Percentiles rank a stretch among this genome's conserved stretches.
Evolutionary conservation across 345 rosid genomes (phyloP).

Genomic region (Gossypium thurberi): DNA sequence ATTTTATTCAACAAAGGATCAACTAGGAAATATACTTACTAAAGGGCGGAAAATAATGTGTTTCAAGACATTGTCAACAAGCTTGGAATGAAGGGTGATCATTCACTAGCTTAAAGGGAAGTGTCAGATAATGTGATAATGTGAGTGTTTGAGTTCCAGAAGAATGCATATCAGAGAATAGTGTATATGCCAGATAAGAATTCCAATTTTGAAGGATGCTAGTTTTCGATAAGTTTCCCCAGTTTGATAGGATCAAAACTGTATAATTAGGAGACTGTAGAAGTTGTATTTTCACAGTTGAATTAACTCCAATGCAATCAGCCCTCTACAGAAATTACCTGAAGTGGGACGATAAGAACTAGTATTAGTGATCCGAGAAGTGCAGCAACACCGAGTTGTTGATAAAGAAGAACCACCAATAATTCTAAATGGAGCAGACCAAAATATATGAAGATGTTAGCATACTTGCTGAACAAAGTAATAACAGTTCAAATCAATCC

Average conservation of each 20-base stretch:
- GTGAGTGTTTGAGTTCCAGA: too few species aligned
- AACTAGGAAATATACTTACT: too few species aligned
- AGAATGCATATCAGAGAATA: too few species aligned
- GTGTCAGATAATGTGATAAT: too few species aligned
- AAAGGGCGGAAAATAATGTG: too few species aligned
- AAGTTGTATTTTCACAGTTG: neutral
- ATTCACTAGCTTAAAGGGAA: too few species aligned
- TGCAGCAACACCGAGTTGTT: slow-evolving; percentile 83
- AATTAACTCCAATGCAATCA: too few species aligned
- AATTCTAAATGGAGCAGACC: slow-evolving; percentile 97
- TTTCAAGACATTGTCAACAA: too few species aligned
- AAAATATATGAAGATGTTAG: slow-evolving; percentile 73
- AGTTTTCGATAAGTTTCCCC: neutral
- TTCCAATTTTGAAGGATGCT: neutral
- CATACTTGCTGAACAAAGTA: slow-evolving; percentile 59
- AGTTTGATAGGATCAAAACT: neutral
- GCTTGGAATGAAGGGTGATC: too few species aligned
- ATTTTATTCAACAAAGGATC: too few species aligned
- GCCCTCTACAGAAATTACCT: neutral
- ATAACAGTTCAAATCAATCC: neutral
- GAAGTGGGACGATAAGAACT: slow-evolving; percentile 60
- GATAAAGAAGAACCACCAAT: slow-evolving; percentile 72
- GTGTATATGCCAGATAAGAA: neutral
- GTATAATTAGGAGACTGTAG: neutral
- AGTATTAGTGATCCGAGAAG: slow-evolving; percentile 72